Evolutionary conservation across 495 filamentous ascomycete genomes (phyloP), one percentile per base, ranked within the genome.

Genomic region (Cetradonia linearis): DNA sequence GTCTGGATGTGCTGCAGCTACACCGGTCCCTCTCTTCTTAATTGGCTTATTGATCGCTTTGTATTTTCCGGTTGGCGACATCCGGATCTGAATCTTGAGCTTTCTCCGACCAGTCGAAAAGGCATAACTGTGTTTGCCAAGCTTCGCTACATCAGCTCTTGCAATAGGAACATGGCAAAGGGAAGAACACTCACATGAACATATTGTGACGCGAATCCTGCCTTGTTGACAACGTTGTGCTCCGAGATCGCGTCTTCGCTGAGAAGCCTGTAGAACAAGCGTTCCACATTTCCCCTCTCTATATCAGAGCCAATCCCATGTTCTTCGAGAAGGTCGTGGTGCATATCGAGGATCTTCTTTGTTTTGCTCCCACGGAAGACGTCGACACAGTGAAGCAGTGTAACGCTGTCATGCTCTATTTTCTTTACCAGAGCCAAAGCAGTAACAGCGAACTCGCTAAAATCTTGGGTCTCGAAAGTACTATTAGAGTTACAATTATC

Each of bases 401-500:
- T 82, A 11, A 81, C 77, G 13, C 76, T 74, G n/a, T 79, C 66
- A 7, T 65, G 61, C 65, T 87, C 77, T 28, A 72, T 75, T 44
- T 78, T 69, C 33, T 78, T 71, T 25, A 96, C 85, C 54, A 93
- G 74, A 30, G 75, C 73, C 34, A 96, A 69, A 3, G 83, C 86
- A 30, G 78, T 77, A 31, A 77, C 70, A 14, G 91, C 93, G 67
- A 86, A 78, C n/a, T 83, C 70, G 28, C 86, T 88, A 56, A 88
- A 85, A 71, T 98, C 91, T 55, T 80, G 77, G 20, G 75, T 70
- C 63, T 91, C 83, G 67, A 87, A 90, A 3, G 77, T 74, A 61
- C 69, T 76, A 52, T 79, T 82, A 2, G 85, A 86, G 46, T 75
- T 81, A 76, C 93, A 98, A 63, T 94, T 96, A 67, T 97, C 93